phyloP scores from a whole-genome alignment of 176 grass and related monocot genomes.

The Zea mays region DNA sequence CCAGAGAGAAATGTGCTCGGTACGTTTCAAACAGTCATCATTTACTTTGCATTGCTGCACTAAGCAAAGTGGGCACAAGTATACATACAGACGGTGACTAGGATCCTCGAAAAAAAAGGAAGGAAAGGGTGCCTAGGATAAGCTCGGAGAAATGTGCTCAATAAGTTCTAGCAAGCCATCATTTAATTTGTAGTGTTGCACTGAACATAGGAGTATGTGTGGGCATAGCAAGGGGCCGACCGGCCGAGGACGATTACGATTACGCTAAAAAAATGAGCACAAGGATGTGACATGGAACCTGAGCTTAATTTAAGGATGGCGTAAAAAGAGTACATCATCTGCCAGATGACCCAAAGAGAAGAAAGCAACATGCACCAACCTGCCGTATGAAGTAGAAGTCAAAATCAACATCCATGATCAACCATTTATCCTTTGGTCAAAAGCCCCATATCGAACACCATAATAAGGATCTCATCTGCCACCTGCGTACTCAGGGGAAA shows the following conservation, averaged over 20 bases:
- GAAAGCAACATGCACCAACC: slow-evolving; percentile 36
- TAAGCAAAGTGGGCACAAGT: not conserved
- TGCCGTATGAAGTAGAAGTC: slow-evolving; percentile 1
- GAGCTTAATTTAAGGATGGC: not conserved
- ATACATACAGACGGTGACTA: not conserved
- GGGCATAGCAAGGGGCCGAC: not conserved
- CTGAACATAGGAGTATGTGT: not conserved
- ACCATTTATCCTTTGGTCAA: not conserved
- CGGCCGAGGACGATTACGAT: not conserved
- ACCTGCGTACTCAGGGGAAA: not conserved
- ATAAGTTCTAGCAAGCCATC: slow-evolving; percentile 16
- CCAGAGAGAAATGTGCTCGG: not conserved
- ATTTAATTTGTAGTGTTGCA: slow-evolving; percentile 1
- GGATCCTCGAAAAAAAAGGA: not conserved
- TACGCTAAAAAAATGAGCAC: not conserved
- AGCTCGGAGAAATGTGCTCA: slow-evolving; percentile 16
- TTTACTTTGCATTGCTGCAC: slow-evolving; percentile 14
- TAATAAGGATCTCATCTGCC: not conserved
- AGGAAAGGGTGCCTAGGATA: not conserved
- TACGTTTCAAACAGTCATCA: slow-evolving; percentile 34
- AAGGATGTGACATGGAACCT: slow-evolving; percentile 25
- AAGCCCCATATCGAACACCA: slow-evolving; percentile 16
- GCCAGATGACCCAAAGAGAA: slow-evolving; percentile 16
- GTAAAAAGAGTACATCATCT: not conserved
- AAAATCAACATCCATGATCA: slow-evolving; percentile 14